These are phyloP conservation scores for Naganishia vaughanmartiniae DNA, from an alignment of 768 basidiomycete genomes.

Conservation along the genomic window DNA sequence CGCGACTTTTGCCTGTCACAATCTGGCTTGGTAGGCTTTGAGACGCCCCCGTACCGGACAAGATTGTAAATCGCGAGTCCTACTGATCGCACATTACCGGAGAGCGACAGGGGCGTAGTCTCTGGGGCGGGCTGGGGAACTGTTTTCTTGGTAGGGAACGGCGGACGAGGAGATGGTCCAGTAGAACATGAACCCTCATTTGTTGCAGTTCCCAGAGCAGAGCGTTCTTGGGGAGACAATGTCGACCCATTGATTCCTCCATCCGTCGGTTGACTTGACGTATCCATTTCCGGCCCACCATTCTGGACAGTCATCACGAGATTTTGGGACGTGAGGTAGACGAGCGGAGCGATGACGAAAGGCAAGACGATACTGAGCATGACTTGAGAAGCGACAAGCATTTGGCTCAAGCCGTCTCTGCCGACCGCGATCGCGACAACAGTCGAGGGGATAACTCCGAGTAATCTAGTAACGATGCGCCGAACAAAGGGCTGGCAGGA, in stretches of 20 bases:
- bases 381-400: slow-evolving; percentile 85
- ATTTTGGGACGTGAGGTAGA: slow-evolving; percentile 68
- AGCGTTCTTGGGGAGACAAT: neutral
- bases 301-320: slow-evolving; percentile 63
- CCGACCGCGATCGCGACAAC: slow-evolving; percentile 73
- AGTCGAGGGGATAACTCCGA: slow-evolving; percentile 80
- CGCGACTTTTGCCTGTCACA: neutral
- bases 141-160: neutral
- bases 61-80: neutral
- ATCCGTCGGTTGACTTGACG: neutral
- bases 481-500: slow-evolving; percentile 57
- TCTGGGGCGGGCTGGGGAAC: neutral
- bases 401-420: slow-evolving; percentile 64
- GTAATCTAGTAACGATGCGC: slow-evolving; percentile 73
- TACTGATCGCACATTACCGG: neutral
- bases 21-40: neutral
- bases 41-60: neutral
- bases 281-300: neutral
- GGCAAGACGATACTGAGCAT: slow-evolving; percentile 77
- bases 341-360: slow-evolving; percentile 76
- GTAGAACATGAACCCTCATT: no score
- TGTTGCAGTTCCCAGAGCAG: neutral
- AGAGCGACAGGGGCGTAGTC: neutral
- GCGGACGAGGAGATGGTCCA: neutral
- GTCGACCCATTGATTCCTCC: neutral